Base-by-base conservation (phyloP, 2,329 filamentous ascomycete species). In the Colletotrichum eremochloae region DNA sequence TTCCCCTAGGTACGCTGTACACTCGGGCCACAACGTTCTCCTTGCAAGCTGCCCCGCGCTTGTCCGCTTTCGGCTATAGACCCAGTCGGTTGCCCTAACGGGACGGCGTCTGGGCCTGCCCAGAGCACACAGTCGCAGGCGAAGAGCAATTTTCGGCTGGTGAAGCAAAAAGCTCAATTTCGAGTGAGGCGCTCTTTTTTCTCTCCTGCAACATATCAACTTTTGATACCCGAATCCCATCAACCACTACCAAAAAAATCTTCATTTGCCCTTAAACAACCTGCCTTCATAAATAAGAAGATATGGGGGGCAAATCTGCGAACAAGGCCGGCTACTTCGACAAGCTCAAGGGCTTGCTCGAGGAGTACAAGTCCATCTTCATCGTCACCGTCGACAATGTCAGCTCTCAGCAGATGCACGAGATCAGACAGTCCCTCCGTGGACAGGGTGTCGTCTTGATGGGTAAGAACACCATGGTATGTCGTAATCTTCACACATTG, bases 381-480 rank as follows among this genome's bases (percentile, higher is more conserved):
- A 95, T 99, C 86, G 95, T 97, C 86, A 83, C 91, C 83, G 93
- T 96, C 84, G 94, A 98, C 94, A 99, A 98, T 99, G 96, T 99
- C 92, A 94, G 93, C 86, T 99, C 96, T 80, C 96, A 99, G 92
- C 97, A 99, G 92, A 99, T 99, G 97, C 96, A 99, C 94, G 96
- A 99, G 92, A 98, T 99, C 86, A 94, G 96, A 85, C 88, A 92
- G 82, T 87, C 94, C 81, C 93, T 99, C 85, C 95, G 96, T 85
- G 93, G 92, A 76, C 88, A 97, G 86, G 95, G 91, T 87, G 93
- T 98, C 80, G 95, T 99, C 80, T 90, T 99, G 88, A 98, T 98
- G 96, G 96, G 96, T 85, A 98, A 98, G 93, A 99, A 99, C 92
- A 99, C 96, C 87, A 99, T 99, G 96, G 96, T 96, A 86, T 73